phyloP scores from a whole-genome alignment of 495 filamentous ascomycete species.

The Aspergillus conjunctus region DNA sequence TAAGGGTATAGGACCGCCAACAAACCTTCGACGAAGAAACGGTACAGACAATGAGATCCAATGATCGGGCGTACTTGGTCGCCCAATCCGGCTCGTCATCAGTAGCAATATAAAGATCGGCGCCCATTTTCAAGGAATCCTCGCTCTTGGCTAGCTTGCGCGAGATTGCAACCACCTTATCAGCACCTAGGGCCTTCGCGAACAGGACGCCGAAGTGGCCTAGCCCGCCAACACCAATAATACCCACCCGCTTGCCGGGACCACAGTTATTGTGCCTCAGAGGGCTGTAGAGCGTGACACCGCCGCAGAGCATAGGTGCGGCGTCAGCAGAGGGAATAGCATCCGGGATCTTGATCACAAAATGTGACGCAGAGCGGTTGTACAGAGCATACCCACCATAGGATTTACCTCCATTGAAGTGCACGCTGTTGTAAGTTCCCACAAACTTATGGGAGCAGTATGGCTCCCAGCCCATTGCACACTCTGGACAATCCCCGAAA shows the following conservation, averaged over 20 bases:
- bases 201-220: conserved; percentile 69
- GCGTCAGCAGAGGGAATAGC: conserved; percentile 57
- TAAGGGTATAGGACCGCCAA: neutral
- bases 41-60: conserved; percentile 85
- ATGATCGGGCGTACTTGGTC: conserved; percentile 58
- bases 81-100: conserved; percentile 77
- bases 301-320: conserved; percentile 85
- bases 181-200: conserved; percentile 68
- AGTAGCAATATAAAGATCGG: conserved; percentile 78
- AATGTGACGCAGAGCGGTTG: conserved; percentile 69
- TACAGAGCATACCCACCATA: conserved; percentile 75
- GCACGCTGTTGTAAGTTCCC: conserved; percentile 43
- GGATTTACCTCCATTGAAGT: conserved; percentile 58
- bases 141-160: conserved; percentile 65
- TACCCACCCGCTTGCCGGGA: conserved; percentile 80
- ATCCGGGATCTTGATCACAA: conserved; percentile 80
- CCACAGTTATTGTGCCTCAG: conserved; percentile 73
- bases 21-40: conserved; percentile 64
- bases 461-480: conserved; percentile 61
- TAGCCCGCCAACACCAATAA: conserved; percentile 82
- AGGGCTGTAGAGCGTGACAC: conserved; percentile 76
- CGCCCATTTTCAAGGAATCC: conserved; percentile 65
- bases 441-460: conserved; percentile 66
- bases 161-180: conserved; percentile 79
- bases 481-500: conserved; percentile 68